Conservation (phyloP, 345 rosid species). For the Melaleuca alternifolia region DNA sequence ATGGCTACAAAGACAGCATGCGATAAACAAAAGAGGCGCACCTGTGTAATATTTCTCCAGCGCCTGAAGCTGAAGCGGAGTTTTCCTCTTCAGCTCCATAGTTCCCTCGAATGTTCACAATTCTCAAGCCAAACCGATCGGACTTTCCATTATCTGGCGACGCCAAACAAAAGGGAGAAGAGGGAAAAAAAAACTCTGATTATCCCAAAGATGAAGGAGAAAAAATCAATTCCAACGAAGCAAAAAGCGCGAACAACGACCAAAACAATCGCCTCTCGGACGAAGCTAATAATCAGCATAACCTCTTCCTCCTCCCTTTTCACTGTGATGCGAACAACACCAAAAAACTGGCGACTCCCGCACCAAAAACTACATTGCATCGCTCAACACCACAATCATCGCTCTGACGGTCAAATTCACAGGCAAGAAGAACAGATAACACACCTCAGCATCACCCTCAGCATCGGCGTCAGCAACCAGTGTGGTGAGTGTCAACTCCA, state of each 20-base stretch:
- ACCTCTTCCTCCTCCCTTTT: not conserved
- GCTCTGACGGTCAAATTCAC: not conserved
- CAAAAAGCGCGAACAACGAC: not conserved
- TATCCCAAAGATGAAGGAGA: not conserved
- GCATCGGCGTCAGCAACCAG: not conserved
- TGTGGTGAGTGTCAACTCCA: not conserved
- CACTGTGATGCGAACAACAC: not conserved
- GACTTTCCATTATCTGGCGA: slow-evolving; percentile 1
- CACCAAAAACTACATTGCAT: not conserved
- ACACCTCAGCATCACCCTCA: not conserved
- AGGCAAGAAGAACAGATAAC: not conserved
- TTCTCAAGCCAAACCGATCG: not conserved
- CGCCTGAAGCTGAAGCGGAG: slow-evolving; percentile 56
- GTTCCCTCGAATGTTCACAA: not conserved
- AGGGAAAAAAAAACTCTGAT: not conserved
- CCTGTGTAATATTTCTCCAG: slow-evolving; percentile 63
- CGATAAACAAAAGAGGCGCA: not conserved
- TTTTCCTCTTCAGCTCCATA: slow-evolving; percentile 57
- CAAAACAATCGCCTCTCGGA: not conserved
- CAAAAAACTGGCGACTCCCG: not conserved
- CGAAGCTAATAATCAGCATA: not conserved
- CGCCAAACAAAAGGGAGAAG: not conserved
- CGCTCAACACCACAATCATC: not conserved
- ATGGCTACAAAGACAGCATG: not conserved
- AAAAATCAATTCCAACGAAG: not conserved